phyloP scores from a whole-genome alignment of 495 filamentous ascomycete genomes.

The Aspergillus sclerotioniger region DNA sequence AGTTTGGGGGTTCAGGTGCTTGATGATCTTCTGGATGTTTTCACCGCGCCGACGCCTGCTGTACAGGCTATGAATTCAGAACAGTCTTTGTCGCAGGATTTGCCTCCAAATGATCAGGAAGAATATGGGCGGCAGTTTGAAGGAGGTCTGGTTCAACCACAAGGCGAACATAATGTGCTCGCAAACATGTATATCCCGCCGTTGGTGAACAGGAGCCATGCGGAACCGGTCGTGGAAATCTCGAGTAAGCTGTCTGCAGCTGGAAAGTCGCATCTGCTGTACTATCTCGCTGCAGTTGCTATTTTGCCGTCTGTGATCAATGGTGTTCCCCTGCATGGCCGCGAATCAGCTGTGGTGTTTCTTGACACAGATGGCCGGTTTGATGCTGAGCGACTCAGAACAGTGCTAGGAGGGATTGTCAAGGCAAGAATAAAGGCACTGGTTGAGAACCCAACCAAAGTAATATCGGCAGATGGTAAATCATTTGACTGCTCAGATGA shows the following conservation, averaged over 20 bases:
- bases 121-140: background rate
- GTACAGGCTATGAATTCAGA: constrained; percentile 2
- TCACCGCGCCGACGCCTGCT: constrained; percentile 27
- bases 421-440: constrained; percentile 7
- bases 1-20: constrained; percentile 45
- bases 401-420: constrained; percentile 33
- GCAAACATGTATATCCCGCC: constrained; percentile 14
- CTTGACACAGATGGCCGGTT: constrained; percentile 72
- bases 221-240: constrained; percentile 54
- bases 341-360: constrained; percentile 59
- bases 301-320: constrained; percentile 51
- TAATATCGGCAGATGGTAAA: background rate
- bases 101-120: constrained; percentile 3
- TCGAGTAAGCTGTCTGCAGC: constrained; percentile 51
- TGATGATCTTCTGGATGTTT: constrained; percentile 49
- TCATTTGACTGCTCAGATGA: constrained; percentile 2
- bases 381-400: constrained; percentile 54
- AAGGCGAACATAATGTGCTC: constrained; percentile 7
- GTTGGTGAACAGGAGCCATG: constrained; percentile 23
- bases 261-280: constrained; percentile 67
- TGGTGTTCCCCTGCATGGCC: constrained; percentile 39
- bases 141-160: background rate
- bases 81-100: background rate
- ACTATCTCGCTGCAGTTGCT: constrained; percentile 61
- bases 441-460: background rate